Evolutionary conservation across 2,329 filamentous ascomycete species (phyloP).

Genomic region (Cercospora brassicicola): DNA sequence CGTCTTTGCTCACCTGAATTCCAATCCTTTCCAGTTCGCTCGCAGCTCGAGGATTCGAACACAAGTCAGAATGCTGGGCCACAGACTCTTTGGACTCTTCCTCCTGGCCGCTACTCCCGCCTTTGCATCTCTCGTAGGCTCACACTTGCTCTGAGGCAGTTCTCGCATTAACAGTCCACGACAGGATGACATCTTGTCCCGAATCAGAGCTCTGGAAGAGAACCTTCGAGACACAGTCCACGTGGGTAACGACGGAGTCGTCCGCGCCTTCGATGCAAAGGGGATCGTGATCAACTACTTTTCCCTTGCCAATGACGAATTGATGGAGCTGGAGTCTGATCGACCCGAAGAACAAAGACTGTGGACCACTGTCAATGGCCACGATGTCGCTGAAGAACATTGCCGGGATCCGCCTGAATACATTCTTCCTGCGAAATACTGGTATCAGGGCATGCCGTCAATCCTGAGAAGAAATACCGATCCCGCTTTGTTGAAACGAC

Average conservation of each 20-base stretch:
- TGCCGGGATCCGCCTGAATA: neutral
- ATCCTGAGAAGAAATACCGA: neutral
- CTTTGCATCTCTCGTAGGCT: neutral
- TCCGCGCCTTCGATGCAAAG: constrained; percentile 25
- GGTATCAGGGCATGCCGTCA: neutral
- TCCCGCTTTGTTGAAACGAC: neutral
- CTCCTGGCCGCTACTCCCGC: neutral
- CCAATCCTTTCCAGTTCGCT: neutral
- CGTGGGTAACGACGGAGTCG: constrained; percentile 27
- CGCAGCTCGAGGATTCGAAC: no score
- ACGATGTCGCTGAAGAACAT: neutral
- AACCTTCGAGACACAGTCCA: constrained; percentile 10
- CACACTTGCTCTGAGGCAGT: neutral
- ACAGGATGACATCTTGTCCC: neutral
- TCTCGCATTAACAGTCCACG: neutral
- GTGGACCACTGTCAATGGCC: neutral
- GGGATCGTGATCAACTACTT: constrained; percentile 22
- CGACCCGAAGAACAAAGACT: neutral
- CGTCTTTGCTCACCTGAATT: neutral
- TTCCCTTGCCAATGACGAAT: constrained; percentile 23
- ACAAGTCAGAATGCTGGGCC: neutral
- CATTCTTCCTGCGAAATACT: neutral
- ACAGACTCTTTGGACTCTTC: neutral
- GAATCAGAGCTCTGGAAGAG: neutral
- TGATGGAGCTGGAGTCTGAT: constrained; percentile 1